phyloP scores from a whole-genome alignment of 768 basidiomycete species.

The Agrocybe chaxingu region DNA sequence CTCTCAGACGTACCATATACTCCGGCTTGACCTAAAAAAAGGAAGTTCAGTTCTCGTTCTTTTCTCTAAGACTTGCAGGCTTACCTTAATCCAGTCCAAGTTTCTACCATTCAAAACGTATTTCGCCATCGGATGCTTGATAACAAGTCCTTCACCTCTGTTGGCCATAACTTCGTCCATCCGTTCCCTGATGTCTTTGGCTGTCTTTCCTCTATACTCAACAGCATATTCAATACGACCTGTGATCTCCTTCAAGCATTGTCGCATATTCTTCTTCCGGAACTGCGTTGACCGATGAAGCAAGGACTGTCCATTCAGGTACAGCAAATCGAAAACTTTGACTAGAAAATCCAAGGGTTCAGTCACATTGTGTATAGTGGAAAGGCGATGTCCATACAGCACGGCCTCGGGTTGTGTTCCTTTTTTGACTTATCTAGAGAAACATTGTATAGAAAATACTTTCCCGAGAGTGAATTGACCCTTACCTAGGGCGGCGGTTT shows the following conservation, averaged over 20 bases:
- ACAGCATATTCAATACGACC: slow-evolving; percentile 81
- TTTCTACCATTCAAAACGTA: slow-evolving; percentile 88
- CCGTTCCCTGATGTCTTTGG: slow-evolving; percentile 73
- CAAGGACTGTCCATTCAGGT: slow-evolving; percentile 80
- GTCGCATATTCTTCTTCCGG: slow-evolving; percentile 74
- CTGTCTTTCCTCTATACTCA: slow-evolving; percentile 72
- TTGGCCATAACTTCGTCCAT: slow-evolving; percentile 83
- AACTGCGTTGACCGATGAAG: slow-evolving; percentile 67
- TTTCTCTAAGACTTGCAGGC: slow-evolving; percentile 2
- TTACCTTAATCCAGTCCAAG: slow-evolving; percentile 89
- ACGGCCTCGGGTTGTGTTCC: slow-evolving; percentile 78
- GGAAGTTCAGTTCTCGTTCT: neutral
- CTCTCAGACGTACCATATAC: slow-evolving; percentile 60
- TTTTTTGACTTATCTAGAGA: slow-evolving; percentile 64
- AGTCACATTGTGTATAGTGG: neutral
- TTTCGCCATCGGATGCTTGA: slow-evolving; percentile 79
- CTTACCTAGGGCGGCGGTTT: slow-evolving; percentile 84
- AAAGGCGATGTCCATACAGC: slow-evolving; percentile 58
- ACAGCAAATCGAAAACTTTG: slow-evolving; percentile 94
- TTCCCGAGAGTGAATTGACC: neutral
- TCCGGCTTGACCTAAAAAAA: slow-evolving; percentile 71
- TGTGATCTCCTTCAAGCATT: slow-evolving; percentile 61
- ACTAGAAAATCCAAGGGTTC: slow-evolving; percentile 43
- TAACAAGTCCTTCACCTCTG: slow-evolving; percentile 89
- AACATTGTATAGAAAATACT: neutral